phyloP scores from a whole-genome alignment of 805 yeast genomes.

The Candida sphagnicola region DNA sequence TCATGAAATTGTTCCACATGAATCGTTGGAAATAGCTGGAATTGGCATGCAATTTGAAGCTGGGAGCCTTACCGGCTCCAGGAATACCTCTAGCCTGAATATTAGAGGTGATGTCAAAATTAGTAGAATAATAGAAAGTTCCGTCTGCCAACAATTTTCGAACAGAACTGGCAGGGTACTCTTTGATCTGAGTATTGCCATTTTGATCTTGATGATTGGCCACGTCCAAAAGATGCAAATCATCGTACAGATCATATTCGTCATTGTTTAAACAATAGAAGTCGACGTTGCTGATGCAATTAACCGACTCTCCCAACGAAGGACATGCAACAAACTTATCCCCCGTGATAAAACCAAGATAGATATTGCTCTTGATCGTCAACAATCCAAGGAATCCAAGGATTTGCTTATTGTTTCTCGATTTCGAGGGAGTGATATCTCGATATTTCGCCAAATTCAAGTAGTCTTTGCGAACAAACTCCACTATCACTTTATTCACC shows the following conservation, averaged over 20 bases:
- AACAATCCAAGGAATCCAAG: conserved; percentile 63
- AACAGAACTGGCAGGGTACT: conserved; percentile 43
- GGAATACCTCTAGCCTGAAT: conserved; percentile 42
- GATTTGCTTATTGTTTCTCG: conserved; percentile 20
- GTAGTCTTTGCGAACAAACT: conserved; percentile 43
- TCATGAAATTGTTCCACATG: conserved; percentile 51
- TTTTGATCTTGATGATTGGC: conserved; percentile 14
- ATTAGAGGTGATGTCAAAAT: conserved; percentile 44
- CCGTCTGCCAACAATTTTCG: conserved; percentile 43
- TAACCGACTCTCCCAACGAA: conserved; percentile 48
- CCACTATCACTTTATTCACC: conserved; percentile 41
- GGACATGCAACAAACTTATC: conserved; percentile 58
- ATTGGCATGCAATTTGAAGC: conserved; percentile 20
- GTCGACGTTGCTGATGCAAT: conserved; percentile 54
- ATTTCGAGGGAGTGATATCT: conserved; percentile 36
- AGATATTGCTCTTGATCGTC: conserved; percentile 49
- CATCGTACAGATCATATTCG: conserved; percentile 41
- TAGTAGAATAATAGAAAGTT: conserved; percentile 44
- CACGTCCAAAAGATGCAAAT: conserved; percentile 27
- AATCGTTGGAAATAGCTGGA: conserved; percentile 42
- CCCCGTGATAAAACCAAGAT: conserved; percentile 55
- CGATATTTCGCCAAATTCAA: conserved; percentile 37
- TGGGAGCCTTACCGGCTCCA: conserved; percentile 1
- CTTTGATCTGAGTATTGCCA: conserved; percentile 15
- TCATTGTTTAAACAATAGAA: conserved; percentile 62